Evolutionary conservation across 495 filamentous ascomycete species (phyloP), one percentile per base, ranked within the genome.

Genomic region (Neurospora sp.): DNA sequence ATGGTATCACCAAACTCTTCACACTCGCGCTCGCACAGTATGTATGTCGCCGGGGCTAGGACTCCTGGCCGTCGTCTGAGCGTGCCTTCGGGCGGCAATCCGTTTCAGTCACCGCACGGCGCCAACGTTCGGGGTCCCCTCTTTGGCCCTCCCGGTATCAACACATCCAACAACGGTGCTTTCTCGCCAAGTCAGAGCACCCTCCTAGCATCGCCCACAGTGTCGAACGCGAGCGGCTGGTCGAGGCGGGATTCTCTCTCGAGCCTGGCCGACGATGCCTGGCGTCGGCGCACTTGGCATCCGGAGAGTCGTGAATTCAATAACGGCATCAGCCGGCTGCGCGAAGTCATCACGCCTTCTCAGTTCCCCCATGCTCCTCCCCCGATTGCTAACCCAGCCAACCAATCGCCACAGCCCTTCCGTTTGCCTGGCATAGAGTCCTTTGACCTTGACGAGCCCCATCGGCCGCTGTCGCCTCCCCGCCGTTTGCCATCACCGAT

Each of bases 391-490:
- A 44, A 81, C 61, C 86, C 75, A 31, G 70, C 10, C 46, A 77
- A 74, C 39, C 77, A 81, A 65, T 77, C 77, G 8, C 80, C 72
- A 22, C 72, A 80, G 8, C 77, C 83, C 0, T 81, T 91, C 22
- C 89, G 93, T 38, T 82, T 97, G 35, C 94, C 94, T 0, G 94
- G 94, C 9, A 97, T 97, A 74, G 93, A 96, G 77, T 95, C 92
- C 42, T 97, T 97, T 74, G 93, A 94, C 42, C 96, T 97, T 74
- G 93, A 94, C 78, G 89, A 91, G 68, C 88, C 88, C 7, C 82
- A 86, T 39, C 87, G 88, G 46, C 86, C 89, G 8, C 77, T 85
- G 42, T 86, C 92, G 4, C 91, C 93, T 6, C 87, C 90, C 4
- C 84, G 87, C 10, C 88, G 89, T 39, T 84, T 87, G 71, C 81